Evolutionary conservation across 1,284 basidiomycete species (phyloP).

Genomic region (Microbotryum lychnidis-dioicae): DNA sequence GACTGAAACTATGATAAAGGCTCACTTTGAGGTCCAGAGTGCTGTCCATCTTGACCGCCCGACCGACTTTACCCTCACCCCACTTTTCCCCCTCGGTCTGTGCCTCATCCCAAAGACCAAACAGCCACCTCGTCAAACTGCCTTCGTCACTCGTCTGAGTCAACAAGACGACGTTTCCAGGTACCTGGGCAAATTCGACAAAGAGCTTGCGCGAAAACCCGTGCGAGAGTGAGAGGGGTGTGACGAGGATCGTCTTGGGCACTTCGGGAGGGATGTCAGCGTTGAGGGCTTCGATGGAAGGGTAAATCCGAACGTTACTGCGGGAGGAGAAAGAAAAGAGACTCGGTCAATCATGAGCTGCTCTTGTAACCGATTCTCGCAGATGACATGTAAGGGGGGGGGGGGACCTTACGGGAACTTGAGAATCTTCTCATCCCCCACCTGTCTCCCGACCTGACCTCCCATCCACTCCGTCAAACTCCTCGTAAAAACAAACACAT

Average conservation of each 20-base stretch:
- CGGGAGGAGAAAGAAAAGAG: background rate
- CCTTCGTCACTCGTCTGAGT: slow-evolving; percentile 65
- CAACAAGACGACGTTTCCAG: slow-evolving; percentile 75
- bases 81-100: slow-evolving; percentile 67
- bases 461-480: slow-evolving; percentile 97
- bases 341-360: background rate
- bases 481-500: slow-evolving; percentile 88
- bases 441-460: slow-evolving; percentile 48
- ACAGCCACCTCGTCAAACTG: slow-evolving; percentile 69
- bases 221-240: slow-evolving; percentile 84
- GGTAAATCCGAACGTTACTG: slow-evolving; percentile 83
- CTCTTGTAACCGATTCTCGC: slow-evolving; percentile 36
- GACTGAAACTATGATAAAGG: slow-evolving; percentile 2
- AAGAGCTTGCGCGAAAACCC: slow-evolving; percentile 83
- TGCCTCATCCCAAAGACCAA: slow-evolving; percentile 71
- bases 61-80: slow-evolving; percentile 81
- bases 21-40: slow-evolving; percentile 57
- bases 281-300: slow-evolving; percentile 67
- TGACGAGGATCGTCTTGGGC: slow-evolving; percentile 87
- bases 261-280: slow-evolving; percentile 65
- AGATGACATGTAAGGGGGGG: slow-evolving; percentile 60
- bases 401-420: slow-evolving; percentile 47
- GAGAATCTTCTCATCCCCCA: slow-evolving; percentile 35
- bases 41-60: slow-evolving; percentile 67
- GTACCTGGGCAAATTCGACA: slow-evolving; percentile 51